Conservation (phyloP, 441 rosid species). For the Erodium chrysanthum region DNA sequence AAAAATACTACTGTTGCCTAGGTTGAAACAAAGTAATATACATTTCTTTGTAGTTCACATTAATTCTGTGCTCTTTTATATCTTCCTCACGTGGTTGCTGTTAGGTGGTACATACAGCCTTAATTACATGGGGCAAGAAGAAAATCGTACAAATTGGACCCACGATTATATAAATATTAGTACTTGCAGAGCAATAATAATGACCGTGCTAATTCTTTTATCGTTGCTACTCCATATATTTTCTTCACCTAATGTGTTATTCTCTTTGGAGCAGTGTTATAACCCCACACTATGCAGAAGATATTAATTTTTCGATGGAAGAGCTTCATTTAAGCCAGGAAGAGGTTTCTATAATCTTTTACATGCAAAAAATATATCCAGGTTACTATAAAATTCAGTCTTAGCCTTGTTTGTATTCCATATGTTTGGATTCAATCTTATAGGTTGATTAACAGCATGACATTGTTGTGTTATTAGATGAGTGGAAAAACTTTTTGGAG, state of each 20-base stretch:
- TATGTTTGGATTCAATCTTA: slow-evolving; percentile 15
- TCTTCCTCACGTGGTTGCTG: slow-evolving; percentile 1
- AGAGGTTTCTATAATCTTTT: slow-evolving; percentile 68
- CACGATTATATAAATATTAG: slow-evolving; percentile 1
- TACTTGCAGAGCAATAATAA: neutral
- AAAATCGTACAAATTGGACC: neutral
- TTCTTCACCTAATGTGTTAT: slow-evolving; percentile 14
- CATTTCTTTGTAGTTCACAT: neutral
- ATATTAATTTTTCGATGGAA: slow-evolving; percentile 57
- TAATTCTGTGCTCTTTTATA: neutral
- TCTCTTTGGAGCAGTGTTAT: slow-evolving; percentile 51
- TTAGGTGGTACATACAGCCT: neutral
- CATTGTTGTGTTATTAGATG: slow-evolving; percentile 41
- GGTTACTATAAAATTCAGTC: slow-evolving; percentile 33
- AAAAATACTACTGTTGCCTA: neutral
- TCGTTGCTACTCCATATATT: slow-evolving; percentile 1
- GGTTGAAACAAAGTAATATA: neutral
- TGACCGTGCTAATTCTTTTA: slow-evolving; percentile 1
- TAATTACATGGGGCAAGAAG: neutral
- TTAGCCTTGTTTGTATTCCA: slow-evolving; percentile 6
- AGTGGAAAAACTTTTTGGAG: slow-evolving; percentile 88
- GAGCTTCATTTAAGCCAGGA: slow-evolving; percentile 68
- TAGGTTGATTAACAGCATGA: neutral
- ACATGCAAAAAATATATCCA: slow-evolving; percentile 81
- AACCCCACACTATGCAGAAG: slow-evolving; percentile 90